Base-by-base conservation (phyloP, 345 rosid species). In the Melaleuca quinquenervia region DNA sequence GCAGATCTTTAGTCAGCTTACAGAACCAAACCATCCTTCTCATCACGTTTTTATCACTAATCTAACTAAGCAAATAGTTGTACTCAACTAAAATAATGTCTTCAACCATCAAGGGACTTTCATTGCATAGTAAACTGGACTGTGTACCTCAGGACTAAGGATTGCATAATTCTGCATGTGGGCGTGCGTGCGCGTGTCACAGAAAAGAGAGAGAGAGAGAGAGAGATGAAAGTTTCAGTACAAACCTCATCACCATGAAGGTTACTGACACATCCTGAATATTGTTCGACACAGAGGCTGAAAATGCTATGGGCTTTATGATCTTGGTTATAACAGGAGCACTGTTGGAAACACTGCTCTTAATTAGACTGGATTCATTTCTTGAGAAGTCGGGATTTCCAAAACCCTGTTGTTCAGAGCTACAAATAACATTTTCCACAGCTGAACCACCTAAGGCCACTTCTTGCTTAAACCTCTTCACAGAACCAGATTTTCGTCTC, bases 381-480 rank as follows among this genome's bases (percentile, higher is more conserved):
- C 87, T 89, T 86, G 86, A 11, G 83, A 88, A 76, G 85, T 86
- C 90, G 52, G 89, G 90, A 90, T 89, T 89, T 90, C 87, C 95
- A 50, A 87, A 87, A 85, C 90, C 93, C 56, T 87, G 86, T 87
- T 90, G 90, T 85, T 88, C 90, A 85, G 88, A 84, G 58, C 86
- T 51, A 87, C 90, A 90, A 90, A 90, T 93, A 60, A 89, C 87
- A 82, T 91, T 80, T 26, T 86, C 85, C 51, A 84, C 82, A 84
- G 84, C 54, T 48, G 88, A 62, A 82, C 89, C 91, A 86, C 87
- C 85, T 3, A 92, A 82, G 78, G 84, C 87, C 74, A 74, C 84
- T 60, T 98, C 99, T 88, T 95, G 96, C 87, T 90, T 93, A 88
- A 96, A 98, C 91, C 99, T 95, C 94, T 93, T 98, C 87, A 98